Evolutionary conservation across 345 rosid genomes (phyloP).

Genomic region (Physaria fendleri): DNA sequence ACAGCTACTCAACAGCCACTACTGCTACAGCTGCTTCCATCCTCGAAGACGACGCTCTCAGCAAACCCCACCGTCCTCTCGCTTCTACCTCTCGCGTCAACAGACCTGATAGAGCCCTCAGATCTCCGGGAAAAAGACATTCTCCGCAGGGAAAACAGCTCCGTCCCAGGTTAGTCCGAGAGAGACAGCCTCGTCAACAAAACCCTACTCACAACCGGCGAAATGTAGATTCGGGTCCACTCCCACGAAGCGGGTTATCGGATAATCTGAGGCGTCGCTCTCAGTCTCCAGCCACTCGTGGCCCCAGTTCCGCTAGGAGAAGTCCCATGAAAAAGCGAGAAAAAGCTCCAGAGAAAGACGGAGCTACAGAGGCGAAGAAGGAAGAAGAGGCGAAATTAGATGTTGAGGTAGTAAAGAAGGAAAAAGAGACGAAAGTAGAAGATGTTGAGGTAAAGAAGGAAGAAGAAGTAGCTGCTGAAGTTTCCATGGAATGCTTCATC

Average conservation of each 20-base stretch:
- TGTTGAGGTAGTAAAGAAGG: conserved; percentile 12
- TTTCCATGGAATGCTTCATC: conserved; percentile 76
- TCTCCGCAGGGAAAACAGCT: conserved; percentile 28
- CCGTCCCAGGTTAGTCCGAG: conserved; percentile 22
- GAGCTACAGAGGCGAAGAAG: not conserved
- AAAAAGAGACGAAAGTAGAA: conserved; percentile 3
- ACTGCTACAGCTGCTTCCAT: conserved; percentile 42
- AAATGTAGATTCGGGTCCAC: conserved; percentile 29
- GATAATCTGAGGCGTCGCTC: conserved; percentile 36
- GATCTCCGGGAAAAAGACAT: conserved; percentile 26
- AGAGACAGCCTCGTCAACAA: conserved; percentile 21
- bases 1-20: conserved; percentile 45
- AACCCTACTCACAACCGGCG: conserved; percentile 25
- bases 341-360: conserved; percentile 8
- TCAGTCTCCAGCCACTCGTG: conserved; percentile 33
- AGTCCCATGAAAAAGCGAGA: conserved; percentile 35
- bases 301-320: conserved; percentile 28
- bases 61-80: conserved; percentile 33
- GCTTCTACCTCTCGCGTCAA: conserved; percentile 36
- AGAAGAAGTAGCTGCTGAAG: conserved; percentile 26
- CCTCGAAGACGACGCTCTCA: conserved; percentile 53
- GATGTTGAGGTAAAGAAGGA: conserved; percentile 13
- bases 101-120: conserved; percentile 29
- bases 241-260: conserved; percentile 27
- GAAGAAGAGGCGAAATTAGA: conserved; percentile 3